Evolutionary conservation across 2,329 filamentous ascomycete species (phyloP), one percentile per base, ranked within the genome.

Genomic region (Xylaria sp.): DNA sequence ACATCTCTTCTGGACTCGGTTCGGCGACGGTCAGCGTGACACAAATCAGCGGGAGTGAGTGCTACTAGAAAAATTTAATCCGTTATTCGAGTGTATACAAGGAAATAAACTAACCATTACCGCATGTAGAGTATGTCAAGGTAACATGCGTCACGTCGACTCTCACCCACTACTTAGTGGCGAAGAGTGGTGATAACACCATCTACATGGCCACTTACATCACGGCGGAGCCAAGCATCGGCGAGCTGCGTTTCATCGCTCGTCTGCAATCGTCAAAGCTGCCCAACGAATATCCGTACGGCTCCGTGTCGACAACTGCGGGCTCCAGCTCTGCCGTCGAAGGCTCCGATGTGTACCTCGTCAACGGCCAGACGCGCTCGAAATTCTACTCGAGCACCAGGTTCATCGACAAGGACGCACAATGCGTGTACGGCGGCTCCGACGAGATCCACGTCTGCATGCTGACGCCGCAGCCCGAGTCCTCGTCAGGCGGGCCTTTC

Each of bases 371-470:
- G 77, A 92, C 90, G 0, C 86, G 90, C 48, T 89, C 87, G 79
- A 92, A 92, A 78, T 92, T 92, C 82, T 92, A 90, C 81, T 90
- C 88, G 1, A 89, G 87, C 67, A 83, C 90, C 70, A 85, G 89
- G n/a, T 92, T 91, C 79, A 91, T 92, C 75, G 90, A 92, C 76
- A 89, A 91, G 73, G 82, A 87, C 54, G 84, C 86, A 31, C 89
- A 90, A 76, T 92, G 90, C 78, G 87, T 90, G 46, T 85, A 84
- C 67, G 85, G 86, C 25, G 82, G 81, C 68, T 79, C 78, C 37
- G 75, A 78, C 54, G 59, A 79, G 31, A 84, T 87, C 46, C 87
- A 90, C 72, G 89, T 88, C 12, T 92, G 89, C 78, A 87, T 91
- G 78, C 81, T 90, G 63, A 84, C 86, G 59, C 85, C 86, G 50